These are phyloP conservation scores for Thelonectria rubi DNA, from an alignment of 2,329 filamentous ascomycete species.

Conservation along the genomic window DNA sequence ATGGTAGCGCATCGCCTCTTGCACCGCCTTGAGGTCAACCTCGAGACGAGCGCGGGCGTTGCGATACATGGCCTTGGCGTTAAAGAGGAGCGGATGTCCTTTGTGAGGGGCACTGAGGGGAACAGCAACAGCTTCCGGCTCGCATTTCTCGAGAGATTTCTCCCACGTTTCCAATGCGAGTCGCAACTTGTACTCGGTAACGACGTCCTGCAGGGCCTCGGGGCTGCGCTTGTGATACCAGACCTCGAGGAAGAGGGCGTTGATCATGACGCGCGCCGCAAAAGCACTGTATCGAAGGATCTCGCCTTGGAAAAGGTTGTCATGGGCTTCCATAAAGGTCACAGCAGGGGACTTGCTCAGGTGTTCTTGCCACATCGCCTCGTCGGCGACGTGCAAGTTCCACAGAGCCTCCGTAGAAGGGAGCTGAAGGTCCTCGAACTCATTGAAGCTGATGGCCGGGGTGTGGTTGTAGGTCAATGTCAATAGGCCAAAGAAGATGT, in stretches of 20 bases:
- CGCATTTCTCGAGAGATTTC: conserved; percentile 91
- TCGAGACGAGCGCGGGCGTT: conserved; percentile 92
- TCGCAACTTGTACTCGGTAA: conserved; percentile 97
- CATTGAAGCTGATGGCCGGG: conserved; percentile 96
- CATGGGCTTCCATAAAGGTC: conserved; percentile 93
- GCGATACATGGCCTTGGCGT: conserved; percentile 95
- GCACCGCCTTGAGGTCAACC: conserved; percentile 93
- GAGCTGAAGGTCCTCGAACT: conserved; percentile 91
- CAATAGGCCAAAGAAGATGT: conserved; percentile 97
- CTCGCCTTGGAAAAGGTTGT: conserved; percentile 94
- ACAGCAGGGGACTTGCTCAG: conserved; percentile 75
- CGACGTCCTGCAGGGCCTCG: conserved; percentile 96
- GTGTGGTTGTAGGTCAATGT: conserved; percentile 98
- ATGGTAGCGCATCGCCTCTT: conserved; percentile 96
- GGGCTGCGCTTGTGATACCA: conserved; percentile 99
- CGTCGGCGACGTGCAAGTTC: conserved; percentile 84
- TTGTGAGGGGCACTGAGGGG: conserved; percentile 94
- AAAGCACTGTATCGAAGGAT: conserved; percentile 93
- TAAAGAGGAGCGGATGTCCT: conserved; percentile 96
- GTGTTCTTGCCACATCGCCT: conserved; percentile 84
- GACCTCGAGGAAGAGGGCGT: conserved; percentile 95
- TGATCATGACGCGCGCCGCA: conserved; percentile 98
- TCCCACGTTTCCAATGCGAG: conserved; percentile 99
- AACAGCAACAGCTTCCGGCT: conserved; percentile 87
- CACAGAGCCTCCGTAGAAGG: conserved; percentile 94